Evolutionary conservation across 768 basidiomycete species (phyloP).

Genomic region (Ramaria sp.): DNA sequence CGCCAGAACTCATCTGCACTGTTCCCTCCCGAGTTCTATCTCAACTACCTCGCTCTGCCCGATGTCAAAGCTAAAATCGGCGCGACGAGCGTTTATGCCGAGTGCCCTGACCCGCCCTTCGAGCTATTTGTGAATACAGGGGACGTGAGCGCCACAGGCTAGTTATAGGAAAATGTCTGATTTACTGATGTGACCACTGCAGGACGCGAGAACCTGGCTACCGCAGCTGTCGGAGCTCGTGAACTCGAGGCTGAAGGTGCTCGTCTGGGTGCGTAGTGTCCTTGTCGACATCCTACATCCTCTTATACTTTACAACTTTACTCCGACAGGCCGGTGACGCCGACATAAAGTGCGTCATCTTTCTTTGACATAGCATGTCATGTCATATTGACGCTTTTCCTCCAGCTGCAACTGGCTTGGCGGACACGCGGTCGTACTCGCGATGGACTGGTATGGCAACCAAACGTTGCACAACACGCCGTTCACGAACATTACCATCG

Average conservation of each 20-base stretch:
- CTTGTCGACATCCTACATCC: conserved; percentile 16
- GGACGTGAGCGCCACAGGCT: conserved; percentile 31
- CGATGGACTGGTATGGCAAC: conserved; percentile 17
- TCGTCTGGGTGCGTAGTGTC: conserved; percentile 32
- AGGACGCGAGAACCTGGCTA: conserved; percentile 47
- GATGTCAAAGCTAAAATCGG: conserved; percentile 37
- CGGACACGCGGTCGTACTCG: conserved; percentile 26
- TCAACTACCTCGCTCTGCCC: conserved; percentile 31
- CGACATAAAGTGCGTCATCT: conserved; percentile 3
- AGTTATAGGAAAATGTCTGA: too few species aligned
- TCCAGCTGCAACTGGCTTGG: conserved; percentile 18
- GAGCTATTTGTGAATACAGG: conserved; percentile 39
- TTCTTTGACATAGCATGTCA: background rate
- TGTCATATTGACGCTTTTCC: background rate
- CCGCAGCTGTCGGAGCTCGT: conserved; percentile 39
- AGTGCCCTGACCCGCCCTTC: conserved; percentile 38
- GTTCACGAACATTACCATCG: conserved; percentile 46
- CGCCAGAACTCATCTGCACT: conserved; percentile 40
- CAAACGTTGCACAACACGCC: conserved; percentile 15
- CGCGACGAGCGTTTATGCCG: conserved; percentile 35
- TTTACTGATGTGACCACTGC: too few species aligned
- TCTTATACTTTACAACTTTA: background rate
- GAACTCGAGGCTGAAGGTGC: conserved; percentile 28
- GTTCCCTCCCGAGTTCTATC: conserved; percentile 50
- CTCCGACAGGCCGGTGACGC: conserved; percentile 8